Percentiles rank a stretch among this genome's conserved stretches.
phyloP scores from a whole-genome alignment of 805 yeast genomes.

The Wickerhamiella azymoides region DNA sequence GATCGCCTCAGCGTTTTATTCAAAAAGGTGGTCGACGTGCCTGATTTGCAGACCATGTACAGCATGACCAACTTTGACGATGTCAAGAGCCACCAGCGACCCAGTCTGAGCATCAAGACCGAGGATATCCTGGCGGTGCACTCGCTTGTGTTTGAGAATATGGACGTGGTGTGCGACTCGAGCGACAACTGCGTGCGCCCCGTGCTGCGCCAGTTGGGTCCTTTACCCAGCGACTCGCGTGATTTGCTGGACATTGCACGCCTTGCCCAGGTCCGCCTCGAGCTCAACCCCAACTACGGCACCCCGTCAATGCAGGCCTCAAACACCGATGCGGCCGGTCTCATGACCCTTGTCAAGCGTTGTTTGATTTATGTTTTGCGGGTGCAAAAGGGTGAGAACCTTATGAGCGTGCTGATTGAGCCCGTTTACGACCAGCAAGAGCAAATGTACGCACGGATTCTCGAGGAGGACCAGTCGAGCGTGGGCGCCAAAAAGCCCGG shows the following conservation, averaged over 20 bases:
- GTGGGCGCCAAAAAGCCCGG: constrained; percentile 8
- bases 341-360: constrained; percentile 66
- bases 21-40: constrained; percentile 36
- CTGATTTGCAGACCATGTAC: constrained; percentile 45
- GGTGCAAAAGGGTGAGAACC: constrained; percentile 56
- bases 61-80: constrained; percentile 52
- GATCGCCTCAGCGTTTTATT: constrained; percentile 36
- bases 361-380: constrained; percentile 70
- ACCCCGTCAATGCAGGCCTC: constrained; percentile 15
- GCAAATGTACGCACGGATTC: constrained; percentile 16
- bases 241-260: constrained; percentile 38
- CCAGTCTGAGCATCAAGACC: constrained; percentile 26
- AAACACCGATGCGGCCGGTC: constrained; percentile 28
- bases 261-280: constrained; percentile 39
- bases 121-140: constrained; percentile 28
- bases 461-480: constrained; percentile 16
- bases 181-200: constrained; percentile 42
- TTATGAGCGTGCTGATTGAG: constrained; percentile 54
- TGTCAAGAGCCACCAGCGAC: constrained; percentile 37
- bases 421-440: constrained; percentile 64
- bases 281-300: constrained; percentile 43
- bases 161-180: constrained; percentile 15
- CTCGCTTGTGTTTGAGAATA: constrained; percentile 24
- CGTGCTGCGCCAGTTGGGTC: constrained; percentile 31
- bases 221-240: constrained; percentile 31